Evolutionary conservation across 2,329 filamentous ascomycete species (phyloP).

Genomic region (Byssoonygena ceratinophila): DNA sequence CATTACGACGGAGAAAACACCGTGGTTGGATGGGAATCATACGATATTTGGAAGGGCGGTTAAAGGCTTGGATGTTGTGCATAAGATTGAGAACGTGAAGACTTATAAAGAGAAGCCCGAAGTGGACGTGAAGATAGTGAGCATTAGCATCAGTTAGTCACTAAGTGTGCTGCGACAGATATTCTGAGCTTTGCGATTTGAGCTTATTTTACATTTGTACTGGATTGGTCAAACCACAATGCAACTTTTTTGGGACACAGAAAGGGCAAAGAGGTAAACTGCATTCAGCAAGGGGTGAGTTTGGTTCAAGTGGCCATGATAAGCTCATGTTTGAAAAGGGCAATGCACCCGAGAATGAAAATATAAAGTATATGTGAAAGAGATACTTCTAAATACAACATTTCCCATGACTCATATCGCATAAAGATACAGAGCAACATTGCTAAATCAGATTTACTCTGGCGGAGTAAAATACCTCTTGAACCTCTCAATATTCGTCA

Average conservation of each 20-base stretch:
- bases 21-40: slow-evolving; percentile 93
- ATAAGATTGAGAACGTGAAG: slow-evolving; percentile 85
- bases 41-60: slow-evolving; percentile 89
- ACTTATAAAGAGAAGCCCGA: slow-evolving; percentile 88
- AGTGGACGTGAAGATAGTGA: slow-evolving; percentile 95
- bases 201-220: no score
- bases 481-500: slow-evolving; percentile 39
- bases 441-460: slow-evolving; percentile 20
- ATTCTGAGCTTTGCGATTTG: background rate
- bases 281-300: no score
- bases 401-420: background rate
- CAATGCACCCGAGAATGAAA: no score
- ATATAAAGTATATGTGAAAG: no score
- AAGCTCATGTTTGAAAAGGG: no score
- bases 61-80: slow-evolving; percentile 84
- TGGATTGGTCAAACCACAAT: no score
- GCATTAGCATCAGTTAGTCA: slow-evolving; percentile 45
- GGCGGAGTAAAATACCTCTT: slow-evolving; percentile 34
- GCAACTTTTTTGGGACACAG: no score
- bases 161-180: background rate
- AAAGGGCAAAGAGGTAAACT: no score
- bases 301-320: no score
- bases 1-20: slow-evolving; percentile 93
- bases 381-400: background rate
- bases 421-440: background rate